Conservation (phyloP, 2,329 filamentous ascomycete genomes). For the Penicillium nordicum region DNA sequence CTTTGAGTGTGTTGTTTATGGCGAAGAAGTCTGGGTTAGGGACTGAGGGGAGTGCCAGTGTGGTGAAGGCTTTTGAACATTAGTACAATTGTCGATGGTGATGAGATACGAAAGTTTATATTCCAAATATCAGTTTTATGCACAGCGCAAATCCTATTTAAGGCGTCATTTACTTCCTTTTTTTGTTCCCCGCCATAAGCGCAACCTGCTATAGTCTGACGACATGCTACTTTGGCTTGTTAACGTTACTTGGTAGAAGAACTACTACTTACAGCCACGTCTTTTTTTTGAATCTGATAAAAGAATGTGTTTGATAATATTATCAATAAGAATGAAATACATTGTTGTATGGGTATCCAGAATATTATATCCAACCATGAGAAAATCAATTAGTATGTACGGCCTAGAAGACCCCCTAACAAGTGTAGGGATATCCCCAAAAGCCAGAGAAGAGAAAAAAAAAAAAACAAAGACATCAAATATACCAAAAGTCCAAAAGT, state of each 20-base stretch:
- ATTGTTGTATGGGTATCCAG: constrained; percentile 8
- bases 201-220: background rate
- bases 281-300: background rate
- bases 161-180: too few relatives aligned
- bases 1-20: constrained; percentile 34
- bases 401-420: background rate
- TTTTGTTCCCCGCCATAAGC: background rate
- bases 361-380: constrained; percentile 2
- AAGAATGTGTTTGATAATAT: background rate
- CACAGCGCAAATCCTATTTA: background rate
- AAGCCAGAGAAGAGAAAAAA: background rate
- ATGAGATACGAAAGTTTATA: background rate
- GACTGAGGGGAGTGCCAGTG: constrained; percentile 29
- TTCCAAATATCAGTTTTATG: background rate
- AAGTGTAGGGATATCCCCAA: background rate
- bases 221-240: background rate
- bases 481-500: background rate
- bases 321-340: constrained; percentile 2
- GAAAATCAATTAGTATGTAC: constrained; percentile 3
- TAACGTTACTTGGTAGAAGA: background rate
- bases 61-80: constrained; percentile 33
- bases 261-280: background rate
- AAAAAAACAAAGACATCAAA: background rate
- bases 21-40: constrained; percentile 34
- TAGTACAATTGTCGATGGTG: background rate